Conservation (phyloP, 2,329 filamentous ascomycete species). For the Ophiosphaerella korrae region DNA sequence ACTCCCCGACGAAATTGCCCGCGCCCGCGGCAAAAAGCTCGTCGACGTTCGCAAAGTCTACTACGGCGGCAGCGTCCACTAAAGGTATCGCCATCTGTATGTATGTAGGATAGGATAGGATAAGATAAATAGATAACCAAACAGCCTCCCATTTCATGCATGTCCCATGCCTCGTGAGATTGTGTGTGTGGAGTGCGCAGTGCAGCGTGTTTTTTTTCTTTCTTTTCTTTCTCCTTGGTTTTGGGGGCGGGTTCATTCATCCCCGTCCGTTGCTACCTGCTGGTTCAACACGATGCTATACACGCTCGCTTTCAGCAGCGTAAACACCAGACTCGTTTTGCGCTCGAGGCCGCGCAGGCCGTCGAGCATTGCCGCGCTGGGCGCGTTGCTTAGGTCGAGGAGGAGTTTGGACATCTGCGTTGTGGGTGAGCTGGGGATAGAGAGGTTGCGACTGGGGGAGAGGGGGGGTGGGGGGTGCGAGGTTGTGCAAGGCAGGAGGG, state of each 20-base stretch:
- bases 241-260: not conserved
- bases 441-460: not conserved
- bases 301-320: slow-evolving; percentile 94
- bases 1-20: slow-evolving; percentile 86
- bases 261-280: slow-evolving; percentile 59
- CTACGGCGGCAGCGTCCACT: slow-evolving; percentile 71
- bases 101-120: too few relatives aligned
- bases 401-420: slow-evolving; percentile 64
- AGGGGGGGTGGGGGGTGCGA: not conserved
- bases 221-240: not conserved
- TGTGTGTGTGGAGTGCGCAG: too few relatives aligned
- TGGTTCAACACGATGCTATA: slow-evolving; percentile 99
- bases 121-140: too few relatives aligned
- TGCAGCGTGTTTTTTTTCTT: slow-evolving; percentile 12
- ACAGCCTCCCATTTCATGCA: too few relatives aligned
- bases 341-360: slow-evolving; percentile 85
- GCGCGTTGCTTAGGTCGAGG: slow-evolving; percentile 68
- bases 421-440: slow-evolving; percentile 32
- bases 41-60: slow-evolving; percentile 97
- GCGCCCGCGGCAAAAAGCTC: slow-evolving; percentile 89
- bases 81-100: slow-evolving; percentile 16
- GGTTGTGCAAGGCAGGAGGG: not conserved
- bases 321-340: slow-evolving; percentile 94
- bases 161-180: too few relatives aligned
- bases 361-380: slow-evolving; percentile 77